Evolutionary conservation across 257 asterid genomes (phyloP).

Genomic region (Nicotiana sylvestris): DNA sequence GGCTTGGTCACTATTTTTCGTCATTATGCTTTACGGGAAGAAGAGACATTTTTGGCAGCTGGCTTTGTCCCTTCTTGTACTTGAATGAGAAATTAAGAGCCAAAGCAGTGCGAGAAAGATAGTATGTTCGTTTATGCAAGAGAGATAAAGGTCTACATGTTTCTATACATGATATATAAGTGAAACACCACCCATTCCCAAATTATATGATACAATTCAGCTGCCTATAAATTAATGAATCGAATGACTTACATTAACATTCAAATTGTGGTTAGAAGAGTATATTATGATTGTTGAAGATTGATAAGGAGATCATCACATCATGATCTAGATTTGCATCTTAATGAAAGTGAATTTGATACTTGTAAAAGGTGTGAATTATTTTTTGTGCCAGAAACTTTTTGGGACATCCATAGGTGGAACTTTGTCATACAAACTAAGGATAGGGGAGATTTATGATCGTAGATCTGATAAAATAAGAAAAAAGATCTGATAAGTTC

Average conservation of each 20-base stretch:
- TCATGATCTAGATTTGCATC: background rate
- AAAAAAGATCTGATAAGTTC: background rate
- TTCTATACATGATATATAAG: background rate
- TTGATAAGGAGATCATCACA: background rate
- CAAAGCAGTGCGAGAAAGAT: background rate
- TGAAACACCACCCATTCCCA: background rate
- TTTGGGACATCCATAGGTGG: background rate
- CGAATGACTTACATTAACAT: background rate
- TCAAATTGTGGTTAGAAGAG: background rate
- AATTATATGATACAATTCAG: background rate
- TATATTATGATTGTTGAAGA: background rate
- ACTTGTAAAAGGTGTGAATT: background rate
- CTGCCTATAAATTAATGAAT: background rate
- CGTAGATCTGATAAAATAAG: background rate
- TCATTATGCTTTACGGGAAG: background rate
- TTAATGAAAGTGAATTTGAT: background rate
- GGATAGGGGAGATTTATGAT: background rate
- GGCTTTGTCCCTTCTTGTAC: constrained; percentile 1
- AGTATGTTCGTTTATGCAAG: background rate
- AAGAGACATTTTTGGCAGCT: background rate
- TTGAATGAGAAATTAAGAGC: background rate
- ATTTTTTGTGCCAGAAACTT: background rate
- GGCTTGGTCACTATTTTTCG: background rate
- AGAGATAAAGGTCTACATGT: background rate
- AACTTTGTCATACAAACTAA: background rate